A percentile compares a stretch with the other conserved stretches of the same genome.
Conservation (phyloP, 495 filamentous ascomycete genomes). For the Penicillium paxilli region DNA sequence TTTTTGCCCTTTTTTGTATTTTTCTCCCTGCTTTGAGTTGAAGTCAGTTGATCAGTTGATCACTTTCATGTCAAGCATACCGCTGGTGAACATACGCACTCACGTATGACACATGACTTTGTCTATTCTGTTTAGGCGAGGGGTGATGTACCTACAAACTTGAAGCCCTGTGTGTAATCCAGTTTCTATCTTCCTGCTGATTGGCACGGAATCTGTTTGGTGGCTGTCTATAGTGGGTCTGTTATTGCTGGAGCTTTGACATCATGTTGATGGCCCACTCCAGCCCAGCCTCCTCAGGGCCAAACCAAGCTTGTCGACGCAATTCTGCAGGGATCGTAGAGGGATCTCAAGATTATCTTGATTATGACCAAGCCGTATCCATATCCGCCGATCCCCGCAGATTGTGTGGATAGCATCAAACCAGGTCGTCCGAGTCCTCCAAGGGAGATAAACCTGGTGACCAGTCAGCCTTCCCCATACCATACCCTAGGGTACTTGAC, state of each 20-base stretch:
- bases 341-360: background rate
- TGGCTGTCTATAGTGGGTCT: conserved; percentile 12
- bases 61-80: too few species aligned
- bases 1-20: too few species aligned
- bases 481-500: too few species aligned
- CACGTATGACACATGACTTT: too few species aligned
- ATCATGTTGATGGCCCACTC: conserved; percentile 15
- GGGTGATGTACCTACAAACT: too few species aligned
- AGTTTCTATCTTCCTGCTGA: background rate
- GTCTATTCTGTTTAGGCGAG: too few species aligned
- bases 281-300: background rate
- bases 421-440: conserved; percentile 9
- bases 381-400: conserved; percentile 17
- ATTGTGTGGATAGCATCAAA: conserved; percentile 12
- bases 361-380: conserved; percentile 13
- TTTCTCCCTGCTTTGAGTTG: too few species aligned
- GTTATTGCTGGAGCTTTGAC: conserved; percentile 11
- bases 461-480: conserved; percentile 6
- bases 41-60: too few species aligned
- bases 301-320: background rate
- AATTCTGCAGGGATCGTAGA: conserved; percentile 9
- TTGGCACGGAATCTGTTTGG: conserved; percentile 5
- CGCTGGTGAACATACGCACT: too few species aligned
- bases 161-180: background rate
- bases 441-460: conserved; percentile 7